These are phyloP conservation scores for Phyllosticta citrichinensis DNA, from an alignment of 2,329 filamentous ascomycete species.

Conservation along the genomic window DNA sequence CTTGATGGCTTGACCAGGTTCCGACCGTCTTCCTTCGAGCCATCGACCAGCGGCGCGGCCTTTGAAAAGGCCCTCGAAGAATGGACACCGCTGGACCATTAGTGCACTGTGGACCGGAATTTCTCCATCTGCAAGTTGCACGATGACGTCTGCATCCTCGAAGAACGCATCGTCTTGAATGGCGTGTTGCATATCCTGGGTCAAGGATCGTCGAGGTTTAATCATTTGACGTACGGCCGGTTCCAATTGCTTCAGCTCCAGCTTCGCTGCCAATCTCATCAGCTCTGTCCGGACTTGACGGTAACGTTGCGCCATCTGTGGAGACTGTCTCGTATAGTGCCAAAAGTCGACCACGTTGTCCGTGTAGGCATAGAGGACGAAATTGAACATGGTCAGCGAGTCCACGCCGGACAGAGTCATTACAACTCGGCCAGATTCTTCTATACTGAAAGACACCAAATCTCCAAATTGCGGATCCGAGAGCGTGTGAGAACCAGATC, in stretches of 20 bases:
- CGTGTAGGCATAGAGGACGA: conserved; percentile 71
- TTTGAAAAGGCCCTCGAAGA: conserved; percentile 82
- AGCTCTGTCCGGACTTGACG: conserved; percentile 73
- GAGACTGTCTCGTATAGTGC: conserved; percentile 62
- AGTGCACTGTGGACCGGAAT: conserved; percentile 67
- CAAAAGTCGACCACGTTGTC: conserved; percentile 76
- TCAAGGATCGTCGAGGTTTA: conserved; percentile 52
- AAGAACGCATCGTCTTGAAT: conserved; percentile 62
- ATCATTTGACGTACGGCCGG: conserved; percentile 67
- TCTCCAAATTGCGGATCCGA: conserved; percentile 42
- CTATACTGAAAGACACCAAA: conserved; percentile 46
- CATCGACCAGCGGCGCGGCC: conserved; percentile 80
- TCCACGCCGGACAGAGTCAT: conserved; percentile 64
- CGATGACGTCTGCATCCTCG: conserved; percentile 64
- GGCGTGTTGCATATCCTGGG: conserved; percentile 60
- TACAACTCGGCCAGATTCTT: conserved; percentile 41
- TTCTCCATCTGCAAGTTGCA: conserved; percentile 66
- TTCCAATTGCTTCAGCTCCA: conserved; percentile 65
- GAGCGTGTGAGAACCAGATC: conserved; percentile 38
- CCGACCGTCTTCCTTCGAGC: conserved; percentile 59
- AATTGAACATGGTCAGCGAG: conserved; percentile 66
- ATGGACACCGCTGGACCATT: conserved; percentile 75
- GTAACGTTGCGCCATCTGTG: conserved; percentile 59
- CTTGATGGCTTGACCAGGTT: conserved; percentile 44
- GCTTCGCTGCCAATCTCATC: conserved; percentile 68